phyloP scores from a whole-genome alignment of 164 flowering plant genomes.

The Berberis vulgaris region DNA sequence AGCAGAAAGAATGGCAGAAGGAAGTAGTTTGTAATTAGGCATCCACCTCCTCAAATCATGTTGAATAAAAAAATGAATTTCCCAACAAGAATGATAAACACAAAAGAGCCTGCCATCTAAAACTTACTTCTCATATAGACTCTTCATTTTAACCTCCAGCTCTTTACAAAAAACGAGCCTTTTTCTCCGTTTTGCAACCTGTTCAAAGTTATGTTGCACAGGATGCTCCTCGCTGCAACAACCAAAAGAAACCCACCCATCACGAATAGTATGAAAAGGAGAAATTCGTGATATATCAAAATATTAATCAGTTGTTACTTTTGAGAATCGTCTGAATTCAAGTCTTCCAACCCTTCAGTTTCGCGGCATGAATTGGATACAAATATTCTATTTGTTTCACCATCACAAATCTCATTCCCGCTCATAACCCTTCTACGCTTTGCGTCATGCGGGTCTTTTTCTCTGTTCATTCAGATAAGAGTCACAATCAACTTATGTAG shows the following conservation, averaged over 20 bases:
- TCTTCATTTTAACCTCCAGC: slow-evolving; percentile 39
- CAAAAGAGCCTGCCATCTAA: neutral
- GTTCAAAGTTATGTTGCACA: slow-evolving; percentile 20
- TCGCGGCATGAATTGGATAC: slow-evolving; percentile 15
- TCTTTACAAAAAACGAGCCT: slow-evolving; percentile 42
- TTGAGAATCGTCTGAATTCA: slow-evolving; percentile 13
- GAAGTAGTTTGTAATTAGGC: slow-evolving; percentile 31
- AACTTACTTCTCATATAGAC: slow-evolving; percentile 68
- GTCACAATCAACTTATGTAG: neutral
- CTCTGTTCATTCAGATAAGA: slow-evolving; percentile 15
- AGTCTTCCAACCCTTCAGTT: slow-evolving; percentile 13
- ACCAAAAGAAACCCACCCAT: slow-evolving; percentile 8
- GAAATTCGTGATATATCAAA: neutral
- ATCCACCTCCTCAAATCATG: slow-evolving; percentile 20
- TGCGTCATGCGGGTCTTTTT: slow-evolving; percentile 11
- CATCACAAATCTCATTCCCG: neutral
- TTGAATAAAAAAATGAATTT: neutral
- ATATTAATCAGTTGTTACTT: neutral
- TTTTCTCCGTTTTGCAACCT: slow-evolving; percentile 33
- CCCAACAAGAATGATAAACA: neutral
- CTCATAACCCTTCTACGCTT: slow-evolving; percentile 3
- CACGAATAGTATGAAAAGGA: neutral
- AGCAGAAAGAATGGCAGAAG: neutral
- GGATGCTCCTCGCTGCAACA: slow-evolving; percentile 32
- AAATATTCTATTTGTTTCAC: slow-evolving; percentile 13